Evolutionary conservation across 2,329 filamentous ascomycete genomes (phyloP), one percentile per base, ranked within the genome.

Genomic region (Cordyceps javanica): DNA sequence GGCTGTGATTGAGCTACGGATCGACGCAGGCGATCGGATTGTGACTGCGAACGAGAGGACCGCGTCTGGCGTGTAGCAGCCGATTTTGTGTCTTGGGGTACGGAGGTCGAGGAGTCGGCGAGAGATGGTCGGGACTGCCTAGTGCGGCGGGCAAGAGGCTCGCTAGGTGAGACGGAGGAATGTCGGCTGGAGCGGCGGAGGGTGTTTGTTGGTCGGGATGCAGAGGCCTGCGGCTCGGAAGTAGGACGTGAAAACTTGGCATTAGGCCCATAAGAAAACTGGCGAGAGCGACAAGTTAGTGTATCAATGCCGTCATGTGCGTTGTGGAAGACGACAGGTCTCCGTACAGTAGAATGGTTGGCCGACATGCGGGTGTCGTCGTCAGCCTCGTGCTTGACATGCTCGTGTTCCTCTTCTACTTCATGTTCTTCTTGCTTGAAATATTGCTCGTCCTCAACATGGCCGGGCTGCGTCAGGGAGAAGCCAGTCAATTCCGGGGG

Each of bases 401-500:
- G 59, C 1, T 30, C 44, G 25, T 30, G 44, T 19, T 65, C 62
- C 23, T 66, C 64, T 21, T 68, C 66, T 3, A 67, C 64, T 30
- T 70, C 69, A 6, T 7, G 16, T n/a, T 13, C 21, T 8, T 65
- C 61, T 9, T 64, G 7, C 9, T 26, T 19, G 23, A 23, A 34
- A 34, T 30, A 45, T 2, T 39, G 14, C 4, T 25, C 25, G 13
- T 32, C 19, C 19, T 42, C 50, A 14, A 11, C 30, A 36, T 26
- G 41, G 10, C 9, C 13, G 16, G 19, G 26, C 19, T 44, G 39
- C 16, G 46, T 41, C 14, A 56, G 92, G 41, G 82, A 86, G 68
- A 97, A 88, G 58, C 85, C 86, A 61, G 85, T 84, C 60, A 99
- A 77, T 53, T 89, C 86, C 16, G 85, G 82, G 2, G 94, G 94